Percentiles rank a stretch among this genome's conserved stretches.
phyloP scores from a whole-genome alignment of 2,329 filamentous ascomycete genomes.

The Cladophialophora psammophila region DNA sequence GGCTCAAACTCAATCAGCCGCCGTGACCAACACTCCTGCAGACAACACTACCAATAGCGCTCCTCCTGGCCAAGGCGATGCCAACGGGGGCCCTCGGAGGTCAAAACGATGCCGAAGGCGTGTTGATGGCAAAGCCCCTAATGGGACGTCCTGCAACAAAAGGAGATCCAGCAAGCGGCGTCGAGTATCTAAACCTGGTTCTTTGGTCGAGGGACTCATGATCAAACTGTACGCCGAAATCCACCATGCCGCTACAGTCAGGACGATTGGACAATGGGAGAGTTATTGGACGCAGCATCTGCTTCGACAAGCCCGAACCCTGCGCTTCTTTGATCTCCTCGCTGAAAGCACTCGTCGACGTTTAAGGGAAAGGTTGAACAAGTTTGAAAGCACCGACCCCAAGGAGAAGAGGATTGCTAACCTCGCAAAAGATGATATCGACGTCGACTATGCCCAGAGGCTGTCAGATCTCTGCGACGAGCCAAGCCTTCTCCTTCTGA shows the following conservation, averaged over 20 bases:
- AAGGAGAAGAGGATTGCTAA: conserved; percentile 10
- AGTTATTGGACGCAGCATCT: conserved; percentile 8
- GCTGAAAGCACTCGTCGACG: not conserved
- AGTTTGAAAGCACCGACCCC: conserved; percentile 2
- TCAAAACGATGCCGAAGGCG: not conserved
- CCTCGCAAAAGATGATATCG: conserved; percentile 15
- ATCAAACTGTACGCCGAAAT: conserved; percentile 25
- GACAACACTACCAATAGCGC: not conserved
- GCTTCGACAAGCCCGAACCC: conserved; percentile 14
- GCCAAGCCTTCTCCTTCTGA: conserved; percentile 27
- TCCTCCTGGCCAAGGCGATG: not conserved
- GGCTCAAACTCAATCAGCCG: not conserved
- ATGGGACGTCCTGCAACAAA: not conserved
- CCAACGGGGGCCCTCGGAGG: not conserved
- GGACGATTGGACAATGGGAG: not conserved
- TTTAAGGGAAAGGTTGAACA: not conserved
- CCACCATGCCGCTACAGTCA: conserved; percentile 10
- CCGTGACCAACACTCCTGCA: not conserved
- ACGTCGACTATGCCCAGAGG: conserved; percentile 8
- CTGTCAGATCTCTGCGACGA: conserved; percentile 19
- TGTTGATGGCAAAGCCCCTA: not conserved
- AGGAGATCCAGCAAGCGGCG: not conserved
- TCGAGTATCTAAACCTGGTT: not conserved
- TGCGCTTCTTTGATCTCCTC: conserved; percentile 18
- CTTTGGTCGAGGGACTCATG: conserved; percentile 11